Evolutionary conservation across 768 basidiomycete species (phyloP), one percentile per base, ranked within the genome.

Genomic region (Boletus speciosus): DNA sequence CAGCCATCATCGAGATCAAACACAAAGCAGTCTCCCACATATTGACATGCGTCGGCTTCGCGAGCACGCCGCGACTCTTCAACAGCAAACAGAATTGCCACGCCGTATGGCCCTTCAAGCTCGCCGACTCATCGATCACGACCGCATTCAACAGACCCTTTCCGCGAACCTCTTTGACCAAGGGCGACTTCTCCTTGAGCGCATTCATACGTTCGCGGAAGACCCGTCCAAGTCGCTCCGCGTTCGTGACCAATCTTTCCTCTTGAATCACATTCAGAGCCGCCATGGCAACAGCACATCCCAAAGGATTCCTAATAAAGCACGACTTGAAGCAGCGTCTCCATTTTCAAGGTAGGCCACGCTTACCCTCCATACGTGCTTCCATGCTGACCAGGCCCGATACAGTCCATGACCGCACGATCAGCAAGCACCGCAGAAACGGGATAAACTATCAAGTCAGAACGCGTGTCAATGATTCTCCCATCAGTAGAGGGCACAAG

Each of bases 41-140:
- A 71, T 96, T 96, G 27, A 86, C 82, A 65, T 97, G 94, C 0
- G 96, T 98, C 12, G 97, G 95, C 78, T 99, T 98, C 29, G 95
- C 96, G 58, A 99, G 75, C 51, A 98, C 81, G 5, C 94, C 93
- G 43, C 90, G 81, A 61, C 85, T 86, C 85, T 95, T 96, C 70
- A 98, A 72, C 64, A 98, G 71, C 66, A 98, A 67, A 72, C 97
- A 98, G 49, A 98, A 78, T 69, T 98, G 92, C 97, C 96, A 99
- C 5, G 95, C 97, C 1, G 90, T 86, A 47, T 93, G 76, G 15
- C 90, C 87, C 71, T 82, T 88, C 44, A 58, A 71, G 62, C 88
- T 92, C 75, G 81, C 81, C 56, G 73, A 71, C 76, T 98, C 93
- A 65, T 98, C 86, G 51, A 98, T 92, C 23, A 98, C 90, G 27